Conservation (phyloP, 345 rosid species). For the Gossypium rotundifolium region DNA sequence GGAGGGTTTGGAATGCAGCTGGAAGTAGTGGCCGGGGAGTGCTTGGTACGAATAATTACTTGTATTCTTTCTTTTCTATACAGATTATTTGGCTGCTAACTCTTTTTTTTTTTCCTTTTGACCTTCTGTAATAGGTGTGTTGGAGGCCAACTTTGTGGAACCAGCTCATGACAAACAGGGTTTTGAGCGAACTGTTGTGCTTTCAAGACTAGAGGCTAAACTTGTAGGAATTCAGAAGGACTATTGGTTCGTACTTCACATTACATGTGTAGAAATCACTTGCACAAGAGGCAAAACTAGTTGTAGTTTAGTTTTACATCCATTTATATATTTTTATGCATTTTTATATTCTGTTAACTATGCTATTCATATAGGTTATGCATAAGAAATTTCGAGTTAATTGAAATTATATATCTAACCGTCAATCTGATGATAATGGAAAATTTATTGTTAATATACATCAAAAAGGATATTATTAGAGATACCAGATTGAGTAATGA, state of each 20-base stretch:
- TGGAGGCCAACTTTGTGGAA: conserved; percentile 78
- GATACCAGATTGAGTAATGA: neutral
- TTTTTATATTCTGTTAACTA: neutral
- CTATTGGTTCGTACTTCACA: conserved; percentile 39
- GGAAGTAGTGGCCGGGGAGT: conserved; percentile 84
- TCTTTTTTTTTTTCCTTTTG: neutral
- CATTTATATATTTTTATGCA: neutral
- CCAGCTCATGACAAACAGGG: conserved; percentile 88
- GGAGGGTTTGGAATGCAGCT: conserved; percentile 85
- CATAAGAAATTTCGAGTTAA: neutral
- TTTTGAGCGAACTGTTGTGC: conserved; percentile 62
- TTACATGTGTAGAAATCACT: neutral
- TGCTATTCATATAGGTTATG: neutral
- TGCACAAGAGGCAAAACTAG: too few relatives aligned
- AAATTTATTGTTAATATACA: neutral
- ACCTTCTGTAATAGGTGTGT: conserved; percentile 29
- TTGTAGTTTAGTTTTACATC: neutral
- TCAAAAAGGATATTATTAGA: neutral
- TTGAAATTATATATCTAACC: neutral
- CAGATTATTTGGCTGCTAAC: neutral
- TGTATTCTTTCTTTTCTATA: neutral
- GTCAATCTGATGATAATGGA: neutral
- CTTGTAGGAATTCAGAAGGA: conserved; percentile 40
- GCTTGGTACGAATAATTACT: conserved; percentile 37
- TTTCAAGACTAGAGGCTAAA: conserved; percentile 48